Percentiles rank a stretch among this genome's conserved stretches.
Conservation (phyloP, 176 grass and related monocot genomes). For the Areca catechu region DNA sequence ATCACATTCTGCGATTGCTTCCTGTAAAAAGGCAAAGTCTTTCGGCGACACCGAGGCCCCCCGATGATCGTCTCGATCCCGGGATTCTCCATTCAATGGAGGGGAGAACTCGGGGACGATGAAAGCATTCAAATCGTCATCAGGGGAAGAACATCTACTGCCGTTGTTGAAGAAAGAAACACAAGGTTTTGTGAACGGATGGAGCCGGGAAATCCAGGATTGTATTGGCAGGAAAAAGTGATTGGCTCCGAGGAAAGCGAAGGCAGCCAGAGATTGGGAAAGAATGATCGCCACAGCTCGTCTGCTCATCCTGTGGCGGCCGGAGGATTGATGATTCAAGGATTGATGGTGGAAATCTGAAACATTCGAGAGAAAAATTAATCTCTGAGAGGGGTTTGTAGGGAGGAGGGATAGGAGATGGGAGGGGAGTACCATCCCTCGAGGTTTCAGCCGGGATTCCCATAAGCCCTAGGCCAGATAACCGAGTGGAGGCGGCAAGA, state of each 20-base stretch:
- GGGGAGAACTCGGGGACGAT: constrained; percentile 20
- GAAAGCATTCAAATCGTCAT: constrained; percentile 27
- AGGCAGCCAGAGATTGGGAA: constrained; percentile 3
- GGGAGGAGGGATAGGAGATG: neutral
- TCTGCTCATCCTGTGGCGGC: constrained; percentile 27
- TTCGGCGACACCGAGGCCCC: constrained; percentile 38
- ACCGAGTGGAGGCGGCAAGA: neutral
- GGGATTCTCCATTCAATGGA: neutral
- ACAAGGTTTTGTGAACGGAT: constrained; percentile 15
- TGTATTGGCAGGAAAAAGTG: neutral
- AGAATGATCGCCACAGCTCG: constrained; percentile 23
- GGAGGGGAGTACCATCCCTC: neutral
- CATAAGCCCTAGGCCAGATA: constrained; percentile 49
- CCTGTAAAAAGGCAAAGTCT: constrained; percentile 60
- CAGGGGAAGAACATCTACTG: constrained; percentile 16
- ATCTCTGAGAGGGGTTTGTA: neutral
- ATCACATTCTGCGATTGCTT: constrained; percentile 17
- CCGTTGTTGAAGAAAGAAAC: constrained; percentile 13
- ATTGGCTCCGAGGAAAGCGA: neutral
- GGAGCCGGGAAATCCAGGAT: constrained; percentile 1
- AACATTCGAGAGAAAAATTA: neutral
- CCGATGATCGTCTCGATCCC: constrained; percentile 16
- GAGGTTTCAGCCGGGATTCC: constrained; percentile 9
- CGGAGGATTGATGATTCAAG: neutral
- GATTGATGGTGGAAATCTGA: neutral